A percentile compares a stretch with the other conserved stretches of the same genome.
phyloP scores from a whole-genome alignment of 2,329 filamentous ascomycete species.

The Botrytis elliptica region DNA sequence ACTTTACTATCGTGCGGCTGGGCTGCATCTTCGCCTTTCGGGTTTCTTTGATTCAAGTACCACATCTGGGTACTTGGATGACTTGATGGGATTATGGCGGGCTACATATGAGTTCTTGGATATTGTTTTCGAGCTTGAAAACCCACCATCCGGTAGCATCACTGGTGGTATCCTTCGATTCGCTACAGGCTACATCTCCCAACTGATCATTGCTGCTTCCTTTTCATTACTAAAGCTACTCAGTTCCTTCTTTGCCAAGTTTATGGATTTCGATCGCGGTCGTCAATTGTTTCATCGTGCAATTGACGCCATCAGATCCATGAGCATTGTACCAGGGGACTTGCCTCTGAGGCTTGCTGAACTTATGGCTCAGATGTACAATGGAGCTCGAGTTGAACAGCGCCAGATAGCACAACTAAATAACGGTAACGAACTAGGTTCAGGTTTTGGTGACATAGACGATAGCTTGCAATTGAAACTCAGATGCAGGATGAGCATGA shows the following conservation, averaged over 20 bases:
- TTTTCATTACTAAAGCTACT: slow-evolving; percentile 78
- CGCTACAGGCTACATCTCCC: slow-evolving; percentile 74
- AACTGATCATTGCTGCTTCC: slow-evolving; percentile 80
- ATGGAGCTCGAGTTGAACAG: slow-evolving; percentile 48
- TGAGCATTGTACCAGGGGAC: slow-evolving; percentile 75
- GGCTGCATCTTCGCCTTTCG: slow-evolving; percentile 72
- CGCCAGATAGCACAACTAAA: slow-evolving; percentile 45
- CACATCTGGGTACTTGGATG: slow-evolving; percentile 68
- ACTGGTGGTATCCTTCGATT: slow-evolving; percentile 55
- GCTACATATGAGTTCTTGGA: slow-evolving; percentile 70
- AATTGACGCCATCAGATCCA: slow-evolving; percentile 66
- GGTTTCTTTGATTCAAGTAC: slow-evolving; percentile 79
- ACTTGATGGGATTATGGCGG: slow-evolving; percentile 73
- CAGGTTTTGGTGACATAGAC: slow-evolving; percentile 48
- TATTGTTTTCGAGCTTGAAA: slow-evolving; percentile 52
- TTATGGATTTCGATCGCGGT: slow-evolving; percentile 67
- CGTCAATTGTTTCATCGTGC: slow-evolving; percentile 69
- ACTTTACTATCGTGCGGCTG: slow-evolving; percentile 70
- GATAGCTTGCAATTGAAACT: slow-evolving; percentile 77
- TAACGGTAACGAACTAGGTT: slow-evolving; percentile 42
- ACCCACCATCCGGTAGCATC: slow-evolving; percentile 48
- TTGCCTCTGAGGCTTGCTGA: slow-evolving; percentile 77
- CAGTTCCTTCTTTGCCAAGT: slow-evolving; percentile 70
- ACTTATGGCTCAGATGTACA: slow-evolving; percentile 87
- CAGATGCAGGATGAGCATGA: slow-evolving; percentile 82